Percentiles rank a stretch among this genome's conserved stretches.
phyloP scores from a whole-genome alignment of 495 filamentous ascomycete genomes.

The Lasiosphaeriaceae sp. region DNA sequence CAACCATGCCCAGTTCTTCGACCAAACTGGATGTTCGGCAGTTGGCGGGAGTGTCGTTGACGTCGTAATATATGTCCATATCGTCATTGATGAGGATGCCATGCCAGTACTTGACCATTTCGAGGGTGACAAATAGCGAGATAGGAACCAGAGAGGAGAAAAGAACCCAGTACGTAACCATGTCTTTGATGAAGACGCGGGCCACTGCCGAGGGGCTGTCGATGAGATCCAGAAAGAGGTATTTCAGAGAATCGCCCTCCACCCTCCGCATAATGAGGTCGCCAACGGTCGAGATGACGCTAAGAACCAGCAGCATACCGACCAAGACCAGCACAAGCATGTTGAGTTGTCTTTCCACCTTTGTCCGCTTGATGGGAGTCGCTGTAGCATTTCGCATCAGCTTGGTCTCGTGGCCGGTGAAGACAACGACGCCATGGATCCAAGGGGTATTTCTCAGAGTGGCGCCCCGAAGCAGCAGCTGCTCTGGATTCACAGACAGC shows the following conservation, averaged over 20 bases:
- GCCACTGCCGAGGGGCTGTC: constrained; percentile 48
- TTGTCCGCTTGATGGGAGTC: constrained; percentile 94
- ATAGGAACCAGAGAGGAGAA: constrained; percentile 97
- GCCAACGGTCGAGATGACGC: constrained; percentile 84
- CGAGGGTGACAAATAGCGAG: constrained; percentile 95
- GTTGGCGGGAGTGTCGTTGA: constrained; percentile 90
- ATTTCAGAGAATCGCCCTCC: constrained; percentile 54
- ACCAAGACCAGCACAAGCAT: constrained; percentile 88
- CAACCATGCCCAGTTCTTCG: constrained; percentile 96
- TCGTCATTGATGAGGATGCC: constrained; percentile 97
- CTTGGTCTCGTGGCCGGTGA: constrained; percentile 98
- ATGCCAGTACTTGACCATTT: constrained; percentile 96
- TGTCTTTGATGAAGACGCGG: constrained; percentile 85
- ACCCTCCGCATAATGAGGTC: constrained; percentile 76
- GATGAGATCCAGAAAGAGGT: constrained; percentile 60
- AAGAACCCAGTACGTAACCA: constrained; percentile 98
- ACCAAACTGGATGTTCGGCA: constrained; percentile 95
- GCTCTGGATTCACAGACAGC: constrained; percentile 64
- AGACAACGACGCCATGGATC: constrained; percentile 95
- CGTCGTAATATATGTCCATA: constrained; percentile 96
- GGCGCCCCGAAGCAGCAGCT: constrained; percentile 81
- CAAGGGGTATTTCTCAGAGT: constrained; percentile 96
- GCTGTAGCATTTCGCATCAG: constrained; percentile 98
- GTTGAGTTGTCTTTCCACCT: constrained; percentile 90
- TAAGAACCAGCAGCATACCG: constrained; percentile 75